Conservation (phyloP, 2,329 filamentous ascomycete species). For the Fusarium robinianum region DNA sequence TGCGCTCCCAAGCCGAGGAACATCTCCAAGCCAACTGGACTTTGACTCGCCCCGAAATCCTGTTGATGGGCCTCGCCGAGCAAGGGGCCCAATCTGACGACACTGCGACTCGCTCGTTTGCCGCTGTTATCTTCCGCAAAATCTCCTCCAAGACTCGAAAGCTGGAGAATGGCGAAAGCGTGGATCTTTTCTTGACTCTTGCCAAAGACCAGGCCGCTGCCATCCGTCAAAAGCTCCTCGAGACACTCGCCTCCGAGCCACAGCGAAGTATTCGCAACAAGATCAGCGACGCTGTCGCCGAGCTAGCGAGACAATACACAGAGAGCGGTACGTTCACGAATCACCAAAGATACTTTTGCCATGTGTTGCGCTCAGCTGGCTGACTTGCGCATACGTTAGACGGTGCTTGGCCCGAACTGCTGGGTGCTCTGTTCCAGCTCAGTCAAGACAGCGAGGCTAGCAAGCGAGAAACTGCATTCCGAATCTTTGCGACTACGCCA, state of each 20-base stretch:
- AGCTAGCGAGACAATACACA: conserved; percentile 91
- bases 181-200: conserved; percentile 86
- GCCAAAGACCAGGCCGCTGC: conserved; percentile 72
- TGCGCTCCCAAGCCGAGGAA: conserved; percentile 85
- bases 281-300: conserved; percentile 95
- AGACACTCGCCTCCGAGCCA: conserved; percentile 73
- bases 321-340: conserved; percentile 72
- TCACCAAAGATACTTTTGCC: background rate
- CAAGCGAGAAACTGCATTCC: conserved; percentile 89
- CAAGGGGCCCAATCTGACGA: conserved; percentile 84
- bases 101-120: conserved; percentile 81
- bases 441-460: conserved; percentile 84
- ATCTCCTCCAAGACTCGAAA: conserved; percentile 91
- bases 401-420: conserved; percentile 86
- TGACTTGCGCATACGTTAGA: conserved; percentile 53
- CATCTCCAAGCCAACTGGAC: conserved; percentile 93
- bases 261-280: conserved; percentile 84
- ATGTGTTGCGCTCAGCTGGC: background rate
- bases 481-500: conserved; percentile 93
- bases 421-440: conserved; percentile 83
- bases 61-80: conserved; percentile 93
- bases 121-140: conserved; percentile 90
- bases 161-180: conserved; percentile 68
- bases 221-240: conserved; percentile 83
- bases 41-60: conserved; percentile 75